Evolutionary conservation across 2,329 filamentous ascomycete genomes (phyloP), one percentile per base, ranked within the genome.

Genomic region (Diaporthe ampelina): DNA sequence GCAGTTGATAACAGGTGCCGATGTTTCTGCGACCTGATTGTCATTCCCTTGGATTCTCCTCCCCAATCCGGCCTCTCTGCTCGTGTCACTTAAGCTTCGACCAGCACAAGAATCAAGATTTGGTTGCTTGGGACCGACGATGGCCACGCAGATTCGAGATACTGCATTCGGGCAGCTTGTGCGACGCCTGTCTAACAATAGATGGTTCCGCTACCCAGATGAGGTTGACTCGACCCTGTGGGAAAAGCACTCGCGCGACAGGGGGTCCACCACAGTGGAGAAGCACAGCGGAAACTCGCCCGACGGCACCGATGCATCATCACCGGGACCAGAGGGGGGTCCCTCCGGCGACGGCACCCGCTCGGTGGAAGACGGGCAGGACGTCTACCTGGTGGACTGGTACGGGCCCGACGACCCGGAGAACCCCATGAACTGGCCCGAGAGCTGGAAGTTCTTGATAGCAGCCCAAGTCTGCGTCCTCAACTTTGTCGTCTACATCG

Each of bases 401-500:
- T 45, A 21, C 43, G 43, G 43, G 43, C 43, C 43, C 19, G 43
- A 48, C 19, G 43, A 48, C 43, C 43, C 43, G 9, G 43, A 48
- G 43, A 48, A 48, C 19, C 43, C 43, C 17, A 48, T 21, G 43
- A 48, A 48, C 43, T 52, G 48, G 48, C 48, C 48, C 48, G 48
- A 52, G 48, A 24, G n/a, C 7, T 52, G 48, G 48, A 52, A 52
- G 48, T 24, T 52, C n/a, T n/a, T 52, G 48, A 24, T 52, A n/a
- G 48, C 48, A n/a, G 48, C 48, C 21, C 48, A n/a, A 9, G 48
- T 52, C 10, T 52, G 48, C 48, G 48, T 19, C 37, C 59, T 63
- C 19, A 48, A 63, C 15, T 63, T 63, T 35, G 67, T 43, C n/a
- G 67, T 70, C 3, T 70, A 73, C 37, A 65, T 73, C 32, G 70